Conservation (phyloP, 495 filamentous ascomycete species). For the Polyplosphaeria fusca region DNA sequence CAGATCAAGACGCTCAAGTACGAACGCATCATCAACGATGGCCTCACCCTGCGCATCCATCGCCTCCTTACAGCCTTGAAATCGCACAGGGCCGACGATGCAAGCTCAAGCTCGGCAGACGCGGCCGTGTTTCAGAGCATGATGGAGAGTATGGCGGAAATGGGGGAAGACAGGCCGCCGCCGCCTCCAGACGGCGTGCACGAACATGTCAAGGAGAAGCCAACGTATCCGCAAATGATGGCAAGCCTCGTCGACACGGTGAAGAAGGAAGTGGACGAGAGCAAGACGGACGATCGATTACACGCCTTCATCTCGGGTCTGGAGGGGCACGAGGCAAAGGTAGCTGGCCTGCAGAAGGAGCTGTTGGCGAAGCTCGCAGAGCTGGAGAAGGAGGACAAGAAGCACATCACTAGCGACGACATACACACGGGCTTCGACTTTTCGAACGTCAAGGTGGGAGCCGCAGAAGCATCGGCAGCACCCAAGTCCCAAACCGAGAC, state of each 20-base stretch:
- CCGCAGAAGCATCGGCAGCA: neutral
- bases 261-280: conserved; percentile 78
- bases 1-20: conserved; percentile 91
- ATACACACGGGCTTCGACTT: conserved; percentile 88
- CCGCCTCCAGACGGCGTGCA: conserved; percentile 74
- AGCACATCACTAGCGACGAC: conserved; percentile 90
- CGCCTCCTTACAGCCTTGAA: conserved; percentile 68
- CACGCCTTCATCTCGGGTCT: conserved; percentile 73
- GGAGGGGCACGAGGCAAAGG: conserved; percentile 68
- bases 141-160: conserved; percentile 70
- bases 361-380: conserved; percentile 67
- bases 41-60: conserved; percentile 77
- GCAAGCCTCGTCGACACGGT: conserved; percentile 86
- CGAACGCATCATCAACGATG: conserved; percentile 90
- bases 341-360: conserved; percentile 72
- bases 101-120: conserved; percentile 52
- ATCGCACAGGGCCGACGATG: conserved; percentile 61
- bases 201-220: conserved; percentile 66
- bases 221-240: conserved; percentile 95
- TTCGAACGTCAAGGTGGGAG: conserved; percentile 57
- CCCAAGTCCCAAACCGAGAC: conserved; percentile 26
- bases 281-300: conserved; percentile 59
- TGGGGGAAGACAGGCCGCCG: conserved; percentile 66
- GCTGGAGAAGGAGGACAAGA: conserved; percentile 79
- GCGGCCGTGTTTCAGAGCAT: conserved; percentile 83